phyloP scores from a whole-genome alignment of 2,329 filamentous ascomycete species.

The Pseudopyrenochaeta lycopersici region DNA sequence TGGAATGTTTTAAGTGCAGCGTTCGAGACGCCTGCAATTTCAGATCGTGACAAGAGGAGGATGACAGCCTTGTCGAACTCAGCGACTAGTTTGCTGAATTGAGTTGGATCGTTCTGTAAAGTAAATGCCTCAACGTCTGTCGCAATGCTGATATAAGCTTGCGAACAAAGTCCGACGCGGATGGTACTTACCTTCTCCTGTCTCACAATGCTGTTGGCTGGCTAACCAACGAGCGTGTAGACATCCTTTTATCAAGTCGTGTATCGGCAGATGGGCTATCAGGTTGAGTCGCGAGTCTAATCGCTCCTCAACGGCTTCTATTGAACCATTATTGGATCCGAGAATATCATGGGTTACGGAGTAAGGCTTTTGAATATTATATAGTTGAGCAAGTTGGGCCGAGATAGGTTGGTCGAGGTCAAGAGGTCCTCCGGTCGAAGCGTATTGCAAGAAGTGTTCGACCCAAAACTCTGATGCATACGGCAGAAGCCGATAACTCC shows the following conservation, averaged over 20 bases:
- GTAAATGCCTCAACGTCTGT: constrained; percentile 6
- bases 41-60: not conserved
- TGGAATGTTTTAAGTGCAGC: constrained; percentile 9
- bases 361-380: too few relatives aligned
- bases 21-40: not conserved
- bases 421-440: constrained; percentile 1
- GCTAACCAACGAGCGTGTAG: not conserved
- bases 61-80: constrained; percentile 1
- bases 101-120: constrained; percentile 5
- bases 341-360: too few relatives aligned
- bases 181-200: not conserved
- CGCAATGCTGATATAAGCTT: not conserved
- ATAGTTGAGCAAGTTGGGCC: not conserved
- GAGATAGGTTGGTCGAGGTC: not conserved
- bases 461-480: constrained; percentile 29
- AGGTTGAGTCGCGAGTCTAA: not conserved
- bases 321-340: too few relatives aligned
- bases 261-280: not conserved
- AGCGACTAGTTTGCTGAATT: constrained; percentile 7
- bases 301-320: not conserved
- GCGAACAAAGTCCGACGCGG: not conserved
- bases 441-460: constrained; percentile 19
- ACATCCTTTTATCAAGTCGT: not conserved
- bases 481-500: constrained; percentile 18
- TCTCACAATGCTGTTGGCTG: not conserved